These are phyloP conservation scores for Amylostereum areolatum DNA, from an alignment of 1,284 basidiomycete species.

Conservation along the genomic window DNA sequence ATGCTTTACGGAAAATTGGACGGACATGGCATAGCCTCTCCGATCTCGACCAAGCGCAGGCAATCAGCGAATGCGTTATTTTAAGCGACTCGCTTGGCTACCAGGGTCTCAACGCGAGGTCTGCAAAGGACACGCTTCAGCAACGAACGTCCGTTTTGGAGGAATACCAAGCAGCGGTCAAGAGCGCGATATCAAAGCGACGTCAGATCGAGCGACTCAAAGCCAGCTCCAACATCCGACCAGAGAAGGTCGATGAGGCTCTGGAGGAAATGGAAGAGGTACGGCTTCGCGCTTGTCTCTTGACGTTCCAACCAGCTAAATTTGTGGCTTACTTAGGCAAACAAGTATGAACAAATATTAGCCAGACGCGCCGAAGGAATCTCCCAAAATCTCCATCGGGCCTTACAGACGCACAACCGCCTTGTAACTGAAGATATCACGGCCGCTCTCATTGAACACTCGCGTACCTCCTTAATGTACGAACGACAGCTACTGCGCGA, in stretches of 20 bases:
- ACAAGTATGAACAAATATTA: constrained; percentile 80
- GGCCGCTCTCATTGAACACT: constrained; percentile 83
- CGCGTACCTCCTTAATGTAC: constrained; percentile 84
- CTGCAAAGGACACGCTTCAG: constrained; percentile 86
- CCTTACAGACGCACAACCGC: constrained; percentile 76
- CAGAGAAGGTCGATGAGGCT: constrained; percentile 87
- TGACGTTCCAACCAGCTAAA: constrained; percentile 11
- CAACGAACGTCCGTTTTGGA: constrained; percentile 86
- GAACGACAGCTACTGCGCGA: constrained; percentile 85
- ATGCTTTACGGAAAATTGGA: constrained; percentile 78
- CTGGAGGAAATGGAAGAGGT: constrained; percentile 93
- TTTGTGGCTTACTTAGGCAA: constrained; percentile 48
- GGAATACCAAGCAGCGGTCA: constrained; percentile 87
- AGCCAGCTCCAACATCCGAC: constrained; percentile 80
- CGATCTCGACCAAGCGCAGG: constrained; percentile 80
- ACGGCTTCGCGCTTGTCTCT: constrained; percentile 10
- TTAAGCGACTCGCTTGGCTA: constrained; percentile 90
- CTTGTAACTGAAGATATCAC: constrained; percentile 87
- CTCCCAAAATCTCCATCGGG: constrained; percentile 83
- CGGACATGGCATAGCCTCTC: constrained; percentile 80
- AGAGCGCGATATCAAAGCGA: constrained; percentile 86
- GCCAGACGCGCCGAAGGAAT: constrained; percentile 81
- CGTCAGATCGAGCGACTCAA: constrained; percentile 87
- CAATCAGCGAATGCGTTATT: constrained; percentile 88
- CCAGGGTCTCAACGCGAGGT: constrained; percentile 89